phyloP scores from a whole-genome alignment of 768 basidiomycete species.

The Amanita pseudoporphyria region DNA sequence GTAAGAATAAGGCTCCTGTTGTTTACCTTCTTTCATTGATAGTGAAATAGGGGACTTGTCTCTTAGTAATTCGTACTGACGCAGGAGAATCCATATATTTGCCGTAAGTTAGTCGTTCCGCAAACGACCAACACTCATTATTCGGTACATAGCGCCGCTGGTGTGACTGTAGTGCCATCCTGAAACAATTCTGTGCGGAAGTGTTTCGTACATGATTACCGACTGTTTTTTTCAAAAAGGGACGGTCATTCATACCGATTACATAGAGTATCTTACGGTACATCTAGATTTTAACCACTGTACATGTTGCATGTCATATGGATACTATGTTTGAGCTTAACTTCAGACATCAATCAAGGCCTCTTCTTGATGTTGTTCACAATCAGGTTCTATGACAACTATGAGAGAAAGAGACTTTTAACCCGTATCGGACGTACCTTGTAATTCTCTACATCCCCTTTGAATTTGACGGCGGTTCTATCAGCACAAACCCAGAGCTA shows the following conservation, averaged over 20 bases:
- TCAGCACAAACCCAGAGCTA: conserved; percentile 93
- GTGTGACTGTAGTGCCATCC: conserved; percentile 14
- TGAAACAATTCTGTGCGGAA: background rate
- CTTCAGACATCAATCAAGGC: conserved; percentile 23
- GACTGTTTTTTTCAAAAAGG: background rate
- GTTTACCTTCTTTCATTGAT: background rate
- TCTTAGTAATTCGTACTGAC: conserved; percentile 16
- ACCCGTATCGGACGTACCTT: conserved; percentile 43
- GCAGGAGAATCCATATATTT: conserved; percentile 14
- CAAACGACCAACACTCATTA: background rate
- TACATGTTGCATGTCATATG: background rate
- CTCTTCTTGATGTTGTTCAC: conserved; percentile 60
- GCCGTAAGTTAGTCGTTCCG: conserved; percentile 13
- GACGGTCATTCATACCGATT: no score
- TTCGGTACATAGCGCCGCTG: conserved; percentile 13
- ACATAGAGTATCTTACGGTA: background rate
- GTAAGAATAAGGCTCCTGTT: conserved; percentile 6
- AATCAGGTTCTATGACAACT: conserved; percentile 49
- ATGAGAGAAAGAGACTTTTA: background rate
- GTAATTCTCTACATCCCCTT: conserved; percentile 85
- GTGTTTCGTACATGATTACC: background rate
- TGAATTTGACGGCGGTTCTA: conserved; percentile 72
- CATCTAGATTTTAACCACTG: background rate
- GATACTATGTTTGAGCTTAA: background rate
- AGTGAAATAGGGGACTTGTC: conserved; percentile 13